Evolutionary conservation across 352 stramenopile genomes (phyloP).

Genomic region (Phytophthora cactorum): DNA sequence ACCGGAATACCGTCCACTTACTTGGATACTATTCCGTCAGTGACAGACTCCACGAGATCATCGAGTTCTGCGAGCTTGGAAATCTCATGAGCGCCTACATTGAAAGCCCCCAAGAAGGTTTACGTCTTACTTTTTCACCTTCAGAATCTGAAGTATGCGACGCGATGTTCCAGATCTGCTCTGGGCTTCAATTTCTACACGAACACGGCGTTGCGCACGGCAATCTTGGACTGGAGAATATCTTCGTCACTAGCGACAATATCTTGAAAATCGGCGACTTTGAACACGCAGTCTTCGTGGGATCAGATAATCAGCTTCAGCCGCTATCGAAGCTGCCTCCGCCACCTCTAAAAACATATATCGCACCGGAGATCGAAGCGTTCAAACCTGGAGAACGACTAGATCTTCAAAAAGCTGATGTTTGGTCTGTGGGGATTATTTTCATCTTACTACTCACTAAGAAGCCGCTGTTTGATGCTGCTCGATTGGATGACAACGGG

Average conservation of each 20-base stretch:
- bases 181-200: slow-evolving; percentile 62
- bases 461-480: slow-evolving; percentile 61
- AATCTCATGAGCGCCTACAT: slow-evolving; percentile 63
- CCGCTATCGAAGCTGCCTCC: slow-evolving; percentile 26
- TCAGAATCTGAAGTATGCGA: slow-evolving; percentile 57
- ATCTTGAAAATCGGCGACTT: slow-evolving; percentile 78
- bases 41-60: slow-evolving; percentile 57
- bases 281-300: slow-evolving; percentile 63
- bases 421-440: slow-evolving; percentile 67
- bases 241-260: slow-evolving; percentile 68
- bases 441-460: slow-evolving; percentile 66
- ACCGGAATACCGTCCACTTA: slow-evolving; percentile 61
- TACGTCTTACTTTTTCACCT: slow-evolving; percentile 44
- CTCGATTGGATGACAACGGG: slow-evolving; percentile 48
- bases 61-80: slow-evolving; percentile 71
- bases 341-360: slow-evolving; percentile 53
- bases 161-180: slow-evolving; percentile 88
- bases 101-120: slow-evolving; percentile 42
- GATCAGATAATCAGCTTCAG: slow-evolving; percentile 50
- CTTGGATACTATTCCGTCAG: slow-evolving; percentile 59
- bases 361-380: slow-evolving; percentile 55
- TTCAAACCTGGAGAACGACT: slow-evolving; percentile 31
- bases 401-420: slow-evolving; percentile 62
- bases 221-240: slow-evolving; percentile 77
- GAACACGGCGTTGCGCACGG: slow-evolving; percentile 64